Evolutionary conservation across 371 early-diverging fungal species (phyloP), one percentile per base, ranked within the genome.

Genomic region (Syncephalastrum monosporum): DNA sequence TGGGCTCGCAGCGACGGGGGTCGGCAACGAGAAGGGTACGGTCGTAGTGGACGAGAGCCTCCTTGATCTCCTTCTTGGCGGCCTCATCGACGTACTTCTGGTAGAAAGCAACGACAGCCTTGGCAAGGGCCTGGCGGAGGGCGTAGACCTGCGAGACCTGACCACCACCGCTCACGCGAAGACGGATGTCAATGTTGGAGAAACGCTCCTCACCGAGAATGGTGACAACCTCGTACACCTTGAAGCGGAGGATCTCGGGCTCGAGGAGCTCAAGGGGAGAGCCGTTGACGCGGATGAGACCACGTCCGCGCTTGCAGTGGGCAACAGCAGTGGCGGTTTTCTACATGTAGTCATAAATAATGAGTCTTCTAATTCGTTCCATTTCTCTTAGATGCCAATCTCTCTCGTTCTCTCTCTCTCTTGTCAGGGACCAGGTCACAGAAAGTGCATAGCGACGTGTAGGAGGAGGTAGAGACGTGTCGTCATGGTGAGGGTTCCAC

Each of bases 1-100:
- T 99, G 86, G 99, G 97, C 82, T 99, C 99, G 87, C 94, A 94
- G 82, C 99, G 98, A 84, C 99, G 97, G 65, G 99, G 96, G 83
- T 99, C 99, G 62, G 99, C 95, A 63, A 99, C 99, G 55, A 99
- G 88, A 57, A 98, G 93, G 71, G 94, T 92, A 84, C 99, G 96
- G 86, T 99, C 99, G 85, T 95, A 99, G 72, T 87, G 84, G 70
- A 95, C 84, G 55, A 99, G 87, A 60, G 87, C 82, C 65, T 98
- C 95, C 87, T 95, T 95, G 83, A 99, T 92, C 81, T 99, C 99
- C 87, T 95, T 94, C 93, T 98, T 99, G 77, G 96, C 88, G 63
- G 97, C 97, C 81, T 99, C 99, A 83, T 99, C 99, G 66, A 97
- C 94, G 79, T 70, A 79, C 87, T 98, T 99, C 75, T 99, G 99